These are phyloP conservation scores for Mycena sanguinolenta DNA, from an alignment of 768 basidiomycete genomes.

Conservation along the genomic window DNA sequence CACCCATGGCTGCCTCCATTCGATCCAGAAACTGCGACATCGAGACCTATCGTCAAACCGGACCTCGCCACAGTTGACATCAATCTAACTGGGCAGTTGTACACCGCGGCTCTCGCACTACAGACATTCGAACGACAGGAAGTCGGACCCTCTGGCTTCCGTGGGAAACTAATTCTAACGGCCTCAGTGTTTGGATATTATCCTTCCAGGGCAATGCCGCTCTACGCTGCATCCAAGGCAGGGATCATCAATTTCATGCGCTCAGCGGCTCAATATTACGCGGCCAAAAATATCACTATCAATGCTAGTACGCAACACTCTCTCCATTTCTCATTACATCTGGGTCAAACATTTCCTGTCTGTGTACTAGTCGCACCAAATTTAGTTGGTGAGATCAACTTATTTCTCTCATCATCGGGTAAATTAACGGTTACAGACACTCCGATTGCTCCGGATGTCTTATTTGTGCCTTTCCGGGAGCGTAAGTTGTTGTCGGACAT, in stretches of 20 bases:
- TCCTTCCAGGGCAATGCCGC: constrained; percentile 35
- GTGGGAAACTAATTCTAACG: constrained; percentile 38
- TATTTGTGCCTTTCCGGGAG: constrained; percentile 33
- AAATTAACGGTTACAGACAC: constrained; percentile 23
- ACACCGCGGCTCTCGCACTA: constrained; percentile 39
- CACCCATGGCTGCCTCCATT: constrained; percentile 39
- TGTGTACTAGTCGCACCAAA: constrained; percentile 29
- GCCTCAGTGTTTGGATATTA: constrained; percentile 38
- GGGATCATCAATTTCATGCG: constrained; percentile 39
- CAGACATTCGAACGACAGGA: constrained; percentile 40
- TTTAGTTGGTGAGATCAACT: constrained; percentile 22
- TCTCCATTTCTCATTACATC: not conserved
- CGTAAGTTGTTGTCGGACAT: constrained; percentile 31
- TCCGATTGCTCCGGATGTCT: constrained; percentile 27
- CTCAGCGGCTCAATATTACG: constrained; percentile 35
- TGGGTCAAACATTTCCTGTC: not conserved
- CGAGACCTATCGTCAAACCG: constrained; percentile 34
- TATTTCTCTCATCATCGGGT: not conserved
- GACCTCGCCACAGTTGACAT: constrained; percentile 31
- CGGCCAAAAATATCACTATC: constrained; percentile 35
- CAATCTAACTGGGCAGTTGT: constrained; percentile 37
- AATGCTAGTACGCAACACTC: constrained; percentile 28
- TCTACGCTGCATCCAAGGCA: constrained; percentile 40
- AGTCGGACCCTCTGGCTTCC: constrained; percentile 34
- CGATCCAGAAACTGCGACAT: constrained; percentile 26